These are phyloP conservation scores for Myriosclerotinia scirpicola DNA, from an alignment of 2,329 filamentous ascomycete genomes.

Conservation along the genomic window DNA sequence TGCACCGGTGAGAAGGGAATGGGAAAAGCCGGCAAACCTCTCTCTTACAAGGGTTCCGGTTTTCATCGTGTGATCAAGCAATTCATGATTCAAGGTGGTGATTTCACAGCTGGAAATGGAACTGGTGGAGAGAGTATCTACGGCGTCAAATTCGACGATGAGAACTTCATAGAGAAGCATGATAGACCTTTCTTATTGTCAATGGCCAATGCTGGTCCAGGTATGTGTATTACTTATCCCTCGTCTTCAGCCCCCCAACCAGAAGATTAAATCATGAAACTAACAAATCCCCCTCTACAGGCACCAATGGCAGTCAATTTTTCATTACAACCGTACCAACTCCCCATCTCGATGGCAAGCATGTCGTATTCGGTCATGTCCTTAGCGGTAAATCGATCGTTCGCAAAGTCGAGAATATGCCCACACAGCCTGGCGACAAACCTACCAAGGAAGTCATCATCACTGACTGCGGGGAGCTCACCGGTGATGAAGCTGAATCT, in stretches of 20 bases:
- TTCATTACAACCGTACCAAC: slow-evolving; percentile 95
- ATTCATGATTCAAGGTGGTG: slow-evolving; percentile 98
- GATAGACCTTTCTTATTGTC: slow-evolving; percentile 90
- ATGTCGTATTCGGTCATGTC: slow-evolving; percentile 95
- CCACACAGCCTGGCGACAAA: slow-evolving; percentile 74
- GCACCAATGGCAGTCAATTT: slow-evolving; percentile 96
- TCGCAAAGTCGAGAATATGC: slow-evolving; percentile 83
- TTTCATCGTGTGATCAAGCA: slow-evolving; percentile 98
- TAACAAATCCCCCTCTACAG: slow-evolving; percentile 45
- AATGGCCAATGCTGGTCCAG: slow-evolving; percentile 96
- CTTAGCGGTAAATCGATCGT: slow-evolving; percentile 89
- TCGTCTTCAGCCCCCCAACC: not conserved
- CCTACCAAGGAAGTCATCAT: slow-evolving; percentile 73
- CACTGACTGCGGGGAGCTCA: slow-evolving; percentile 81
- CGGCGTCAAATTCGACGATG: slow-evolving; percentile 93
- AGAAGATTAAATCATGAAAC: not conserved
- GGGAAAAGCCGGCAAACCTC: slow-evolving; percentile 76
- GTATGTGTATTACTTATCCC: slow-evolving; percentile 49
- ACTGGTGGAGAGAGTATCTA: slow-evolving; percentile 98
- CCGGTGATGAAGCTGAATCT: slow-evolving; percentile 65
- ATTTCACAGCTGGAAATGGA: slow-evolving; percentile 92
- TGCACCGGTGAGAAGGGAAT: slow-evolving; percentile 93
- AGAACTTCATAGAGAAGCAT: slow-evolving; percentile 92
- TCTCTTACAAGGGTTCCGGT: slow-evolving; percentile 88
- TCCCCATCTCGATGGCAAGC: slow-evolving; percentile 89